Conservation (phyloP, 176 grass and related monocot species). For the Thinopyrum elongatum region DNA sequence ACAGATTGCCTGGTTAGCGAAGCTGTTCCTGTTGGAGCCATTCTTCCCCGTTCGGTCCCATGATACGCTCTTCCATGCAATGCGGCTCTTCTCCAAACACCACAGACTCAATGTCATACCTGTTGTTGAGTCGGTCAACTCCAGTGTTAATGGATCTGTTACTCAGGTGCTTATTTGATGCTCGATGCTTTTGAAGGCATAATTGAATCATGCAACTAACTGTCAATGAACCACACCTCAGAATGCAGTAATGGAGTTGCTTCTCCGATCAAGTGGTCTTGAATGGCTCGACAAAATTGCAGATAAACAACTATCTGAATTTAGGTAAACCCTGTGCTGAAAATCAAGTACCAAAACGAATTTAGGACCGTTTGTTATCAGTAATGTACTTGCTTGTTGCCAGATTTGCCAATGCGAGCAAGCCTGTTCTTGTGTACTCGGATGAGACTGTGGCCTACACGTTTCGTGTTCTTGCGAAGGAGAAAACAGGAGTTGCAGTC, state of each 20-base stretch:
- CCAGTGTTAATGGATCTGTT: slow-evolving; percentile 38
- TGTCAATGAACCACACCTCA: not conserved
- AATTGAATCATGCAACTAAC: not conserved
- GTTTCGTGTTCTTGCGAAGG: slow-evolving; percentile 39
- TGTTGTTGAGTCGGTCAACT: slow-evolving; percentile 42
- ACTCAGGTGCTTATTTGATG: slow-evolving; percentile 38
- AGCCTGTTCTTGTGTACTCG: slow-evolving; percentile 26
- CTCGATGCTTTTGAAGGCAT: not conserved
- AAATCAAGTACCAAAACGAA: not conserved
- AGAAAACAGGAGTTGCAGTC: slow-evolving; percentile 38
- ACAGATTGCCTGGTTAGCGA: slow-evolving; percentile 58
- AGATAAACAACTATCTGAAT: slow-evolving; percentile 40
- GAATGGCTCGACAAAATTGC: slow-evolving; percentile 58
- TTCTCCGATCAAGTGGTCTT: slow-evolving; percentile 56
- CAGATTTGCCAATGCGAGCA: slow-evolving; percentile 24
- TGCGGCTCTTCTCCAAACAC: slow-evolving; percentile 62
- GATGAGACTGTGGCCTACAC: slow-evolving; percentile 34
- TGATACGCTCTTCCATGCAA: slow-evolving; percentile 52
- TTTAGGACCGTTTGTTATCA: not conserved
- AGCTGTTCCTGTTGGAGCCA: slow-evolving; percentile 50
- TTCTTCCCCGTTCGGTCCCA: slow-evolving; percentile 61
- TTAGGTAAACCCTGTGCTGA: slow-evolving; percentile 30
- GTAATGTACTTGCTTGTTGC: not conserved
- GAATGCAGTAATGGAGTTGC: slow-evolving; percentile 53
- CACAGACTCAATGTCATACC: slow-evolving; percentile 55